Conservation (phyloP, 192 early-diverging fungal genomes). For the Coemansia sp. region DNA sequence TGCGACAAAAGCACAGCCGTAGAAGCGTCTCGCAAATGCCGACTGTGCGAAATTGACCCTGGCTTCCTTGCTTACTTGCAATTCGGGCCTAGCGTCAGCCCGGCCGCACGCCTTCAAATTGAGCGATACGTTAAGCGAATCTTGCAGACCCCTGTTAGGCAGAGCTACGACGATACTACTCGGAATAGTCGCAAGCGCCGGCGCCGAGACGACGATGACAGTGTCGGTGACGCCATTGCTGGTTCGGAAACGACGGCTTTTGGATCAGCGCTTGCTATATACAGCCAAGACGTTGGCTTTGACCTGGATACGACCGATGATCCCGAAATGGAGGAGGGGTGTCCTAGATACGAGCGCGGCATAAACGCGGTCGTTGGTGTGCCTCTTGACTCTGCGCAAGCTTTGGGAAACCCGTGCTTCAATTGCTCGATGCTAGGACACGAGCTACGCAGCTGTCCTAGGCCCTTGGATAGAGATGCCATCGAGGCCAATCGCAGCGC, state of each 20-base stretch:
- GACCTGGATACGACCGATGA: conserved; percentile 28
- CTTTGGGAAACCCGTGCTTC: conserved; percentile 48
- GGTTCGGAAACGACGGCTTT: background rate
- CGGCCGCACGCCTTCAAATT: conserved; percentile 17
- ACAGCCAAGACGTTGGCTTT: conserved; percentile 29
- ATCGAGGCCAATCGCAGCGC: conserved; percentile 31
- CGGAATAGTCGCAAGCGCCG: conserved; percentile 30
- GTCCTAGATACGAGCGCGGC: conserved; percentile 22
- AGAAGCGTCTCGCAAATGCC: conserved; percentile 2
- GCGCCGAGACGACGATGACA: conserved; percentile 20
- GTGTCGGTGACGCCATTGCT: background rate
- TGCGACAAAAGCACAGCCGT: background rate
- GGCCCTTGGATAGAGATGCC: conserved; percentile 23
- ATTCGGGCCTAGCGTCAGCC: conserved; percentile 24
- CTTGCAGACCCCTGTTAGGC: background rate
- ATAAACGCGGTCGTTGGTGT: conserved; percentile 34
- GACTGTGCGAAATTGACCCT: conserved; percentile 10
- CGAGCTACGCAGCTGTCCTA: conserved; percentile 40
- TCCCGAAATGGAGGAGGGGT: conserved; percentile 7
- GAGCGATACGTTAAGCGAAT: conserved; percentile 25
- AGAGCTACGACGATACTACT: background rate
- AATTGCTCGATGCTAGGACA: conserved; percentile 50
- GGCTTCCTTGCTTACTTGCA: conserved; percentile 32
- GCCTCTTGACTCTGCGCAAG: conserved; percentile 5
- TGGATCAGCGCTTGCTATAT: conserved; percentile 11